Base-by-base conservation (phyloP, 2,329 filamentous ascomycete genomes). In the Dendrostoma leiphaemia region DNA sequence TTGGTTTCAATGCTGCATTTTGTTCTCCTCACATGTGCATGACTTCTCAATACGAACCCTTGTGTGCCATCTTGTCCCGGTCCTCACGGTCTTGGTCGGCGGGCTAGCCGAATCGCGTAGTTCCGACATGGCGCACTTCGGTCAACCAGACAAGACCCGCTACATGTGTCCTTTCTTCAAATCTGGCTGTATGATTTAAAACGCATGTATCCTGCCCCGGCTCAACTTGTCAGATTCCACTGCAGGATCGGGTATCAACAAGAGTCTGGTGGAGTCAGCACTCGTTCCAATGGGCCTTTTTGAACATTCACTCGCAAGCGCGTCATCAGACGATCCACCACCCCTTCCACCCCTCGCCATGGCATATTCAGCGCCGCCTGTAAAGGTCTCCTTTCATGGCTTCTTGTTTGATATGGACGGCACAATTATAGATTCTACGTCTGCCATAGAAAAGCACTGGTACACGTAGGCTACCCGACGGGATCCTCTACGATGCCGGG, bases 371-470 rank as follows among this genome's bases (percentile, higher is more conserved):
- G 71, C 75, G 28, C 73, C 76, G 19, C 70, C 79, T 8, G 70
- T 76, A 57, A 69, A 70, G 48, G 71, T 75, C 43, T 68, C 75
- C 43, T 83, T 84, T 62, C 72, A 79, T 44, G 81, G 80, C 15
- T 78, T 84, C 59, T 75, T 89, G 6, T 86, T 90, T 64, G 88
- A 91, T 67, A 89, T 90, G 85, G 88, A 91, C 67, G 89, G 89
- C 35, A 92, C 89, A 17, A 88, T 93, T 60, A 91, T 93, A 64
- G 89, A 93, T 68, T 91, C 87, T 15, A 93, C 89, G 2, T 75
- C 79, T 19, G 90, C 90, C 8, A 86, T 94, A 37, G 79, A 84
- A 49, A 90, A 90, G 71, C 85, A 91, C 68, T 94, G 90, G 90
- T 74, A 86, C 53, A 77, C 76, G 85, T 87, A 70, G 70, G 78